These are phyloP conservation scores for Dittrichia graveolens DNA, from an alignment of 129 eudicot species.

Conservation along the genomic window DNA sequence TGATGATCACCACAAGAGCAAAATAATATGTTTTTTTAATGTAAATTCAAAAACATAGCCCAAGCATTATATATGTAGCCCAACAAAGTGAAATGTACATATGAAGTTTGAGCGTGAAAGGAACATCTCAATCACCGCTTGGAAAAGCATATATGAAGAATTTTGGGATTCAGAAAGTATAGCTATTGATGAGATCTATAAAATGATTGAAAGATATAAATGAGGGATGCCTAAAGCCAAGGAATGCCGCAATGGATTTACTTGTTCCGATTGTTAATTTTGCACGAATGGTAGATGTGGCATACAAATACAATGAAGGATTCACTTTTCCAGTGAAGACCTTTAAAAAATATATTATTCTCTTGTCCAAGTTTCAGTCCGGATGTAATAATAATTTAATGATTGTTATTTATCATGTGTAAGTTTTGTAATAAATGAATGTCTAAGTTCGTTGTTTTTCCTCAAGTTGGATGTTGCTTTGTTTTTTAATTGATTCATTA, in stretches of 20 bases:
- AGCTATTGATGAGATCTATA: background rate
- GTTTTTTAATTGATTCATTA: too few relatives aligned
- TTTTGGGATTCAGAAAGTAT: background rate
- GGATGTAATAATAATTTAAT: too few relatives aligned
- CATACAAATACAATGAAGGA: background rate
- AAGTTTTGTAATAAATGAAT: too few relatives aligned
- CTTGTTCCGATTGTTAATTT: background rate
- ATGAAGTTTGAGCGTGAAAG: constrained; percentile 10
- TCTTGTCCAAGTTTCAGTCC: background rate
- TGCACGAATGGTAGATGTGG: background rate
- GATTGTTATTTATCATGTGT: too few relatives aligned
- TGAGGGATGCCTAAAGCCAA: constrained; percentile 9
- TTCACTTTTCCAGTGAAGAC: constrained; percentile 6
- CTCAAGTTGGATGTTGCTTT: too few relatives aligned
- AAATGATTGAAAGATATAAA: background rate
- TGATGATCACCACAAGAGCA: too few relatives aligned
- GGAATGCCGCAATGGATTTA: background rate
- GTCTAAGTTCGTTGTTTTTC: too few relatives aligned
- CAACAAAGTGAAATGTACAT: too few relatives aligned
- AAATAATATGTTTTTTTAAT: background rate
- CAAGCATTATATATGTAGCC: background rate
- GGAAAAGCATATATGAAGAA: constrained; percentile 2
- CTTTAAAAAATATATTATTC: background rate
- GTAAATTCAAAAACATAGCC: background rate
- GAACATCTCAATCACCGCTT: background rate